Conservation (phyloP, 2,329 filamentous ascomycete species). For the Myriosclerotinia scirpicola region DNA sequence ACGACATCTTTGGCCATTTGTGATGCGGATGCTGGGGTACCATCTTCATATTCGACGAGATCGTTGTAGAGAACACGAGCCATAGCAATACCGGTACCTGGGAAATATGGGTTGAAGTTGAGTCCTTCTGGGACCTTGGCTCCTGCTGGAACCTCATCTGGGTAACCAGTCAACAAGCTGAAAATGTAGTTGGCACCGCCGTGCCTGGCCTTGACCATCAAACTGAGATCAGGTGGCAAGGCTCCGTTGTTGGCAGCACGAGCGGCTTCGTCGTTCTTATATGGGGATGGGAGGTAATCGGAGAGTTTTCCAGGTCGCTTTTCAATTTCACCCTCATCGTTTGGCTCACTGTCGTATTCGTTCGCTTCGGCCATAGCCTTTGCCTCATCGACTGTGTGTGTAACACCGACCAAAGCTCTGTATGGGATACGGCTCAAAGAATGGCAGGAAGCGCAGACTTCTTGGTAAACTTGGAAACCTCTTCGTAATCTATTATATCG, state of each 20-base stretch:
- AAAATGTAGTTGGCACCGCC: constrained; percentile 99
- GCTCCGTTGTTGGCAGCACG: constrained; percentile 98
- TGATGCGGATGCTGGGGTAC: constrained; percentile 87
- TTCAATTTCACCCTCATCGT: constrained; percentile 96
- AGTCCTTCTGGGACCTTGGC: constrained; percentile 81
- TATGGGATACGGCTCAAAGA: constrained; percentile 93
- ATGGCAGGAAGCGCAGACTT: constrained; percentile 98
- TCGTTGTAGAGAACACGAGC: constrained; percentile 97
- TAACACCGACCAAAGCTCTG: constrained; percentile 82
- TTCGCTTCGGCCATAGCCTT: constrained; percentile 97
- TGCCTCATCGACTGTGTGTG: constrained; percentile 96
- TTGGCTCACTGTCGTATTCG: constrained; percentile 97
- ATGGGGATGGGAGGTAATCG: constrained; percentile 91
- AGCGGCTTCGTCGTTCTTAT: constrained; percentile 99
- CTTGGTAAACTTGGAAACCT: constrained; percentile 98
- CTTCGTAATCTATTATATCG: constrained; percentile 74
- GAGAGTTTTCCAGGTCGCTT: constrained; percentile 98
- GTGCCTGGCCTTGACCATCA: constrained; percentile 97
- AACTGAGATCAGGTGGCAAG: constrained; percentile 91
- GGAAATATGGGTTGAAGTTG: constrained; percentile 99
- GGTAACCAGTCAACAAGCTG: constrained; percentile 93
- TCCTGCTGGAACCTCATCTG: constrained; percentile 91
- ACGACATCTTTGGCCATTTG: constrained; percentile 99
- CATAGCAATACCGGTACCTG: constrained; percentile 98
- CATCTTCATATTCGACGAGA: constrained; percentile 97